Evolutionary conservation across 2,329 filamentous ascomycete genomes (phyloP).

Genomic region (Bipolaris cookei): DNA sequence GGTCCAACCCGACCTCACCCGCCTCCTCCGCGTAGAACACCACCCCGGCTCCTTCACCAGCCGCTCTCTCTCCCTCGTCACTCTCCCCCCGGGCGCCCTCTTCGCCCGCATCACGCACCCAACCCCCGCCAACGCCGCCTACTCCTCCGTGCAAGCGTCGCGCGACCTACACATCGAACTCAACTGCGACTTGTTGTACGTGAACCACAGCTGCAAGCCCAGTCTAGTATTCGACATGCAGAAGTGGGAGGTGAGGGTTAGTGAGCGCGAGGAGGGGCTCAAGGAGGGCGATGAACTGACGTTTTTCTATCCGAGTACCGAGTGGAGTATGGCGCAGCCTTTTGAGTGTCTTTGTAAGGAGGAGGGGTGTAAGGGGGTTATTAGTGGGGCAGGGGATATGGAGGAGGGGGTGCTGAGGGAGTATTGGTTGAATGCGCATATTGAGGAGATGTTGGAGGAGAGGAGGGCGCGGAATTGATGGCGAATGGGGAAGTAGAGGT

Average conservation of each 20-base stretch:
- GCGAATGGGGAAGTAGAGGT: too few relatives aligned
- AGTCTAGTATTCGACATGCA: slow-evolving; percentile 61
- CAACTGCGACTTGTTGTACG: slow-evolving; percentile 63
- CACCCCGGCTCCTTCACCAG: slow-evolving; percentile 50
- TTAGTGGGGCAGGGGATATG: slow-evolving; percentile 70
- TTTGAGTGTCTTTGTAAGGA: slow-evolving; percentile 70
- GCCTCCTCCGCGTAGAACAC: slow-evolving; percentile 50
- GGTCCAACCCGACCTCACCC: slow-evolving; percentile 48
- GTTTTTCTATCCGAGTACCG: slow-evolving; percentile 78
- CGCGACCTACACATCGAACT: slow-evolving; percentile 61
- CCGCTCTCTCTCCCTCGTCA: slow-evolving; percentile 56
- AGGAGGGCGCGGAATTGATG: slow-evolving; percentile 2
- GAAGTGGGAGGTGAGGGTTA: slow-evolving; percentile 61
- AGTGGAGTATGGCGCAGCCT: slow-evolving; percentile 75
- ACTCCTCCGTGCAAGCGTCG: slow-evolving; percentile 60
- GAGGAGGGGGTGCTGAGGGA: slow-evolving; percentile 59
- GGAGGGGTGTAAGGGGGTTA: slow-evolving; percentile 64
- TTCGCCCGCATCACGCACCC: slow-evolving; percentile 58
- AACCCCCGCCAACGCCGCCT: slow-evolving; percentile 55
- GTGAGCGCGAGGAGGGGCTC: slow-evolving; percentile 41
- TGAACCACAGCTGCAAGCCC: slow-evolving; percentile 64
- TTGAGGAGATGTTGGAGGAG: slow-evolving; percentile 42
- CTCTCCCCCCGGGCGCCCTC: slow-evolving; percentile 58
- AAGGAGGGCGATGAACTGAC: slow-evolving; percentile 51
- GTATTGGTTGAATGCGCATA: slow-evolving; percentile 53